Evolutionary conservation across 306 rosid genomes (phyloP).

Genomic region (Prunus dulcis): DNA sequence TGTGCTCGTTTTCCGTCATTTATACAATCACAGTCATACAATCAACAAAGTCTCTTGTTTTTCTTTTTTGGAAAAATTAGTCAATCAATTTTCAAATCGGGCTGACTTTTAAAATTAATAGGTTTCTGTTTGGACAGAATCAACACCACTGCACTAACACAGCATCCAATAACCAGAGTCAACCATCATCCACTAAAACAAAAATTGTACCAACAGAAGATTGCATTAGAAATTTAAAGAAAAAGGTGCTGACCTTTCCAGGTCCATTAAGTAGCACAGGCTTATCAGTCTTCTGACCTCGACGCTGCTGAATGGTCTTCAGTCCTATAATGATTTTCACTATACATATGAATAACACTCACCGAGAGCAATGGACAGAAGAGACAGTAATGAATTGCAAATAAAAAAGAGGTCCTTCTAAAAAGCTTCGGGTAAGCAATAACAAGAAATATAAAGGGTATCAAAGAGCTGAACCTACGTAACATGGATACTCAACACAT

Average conservation of each 20-base stretch:
- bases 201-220: neutral
- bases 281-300: constrained; percentile 74
- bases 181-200: neutral
- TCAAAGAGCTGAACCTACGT: neutral
- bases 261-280: constrained; percentile 86
- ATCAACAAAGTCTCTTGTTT: no score
- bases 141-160: neutral
- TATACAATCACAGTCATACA: neutral
- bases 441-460: neutral
- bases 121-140: neutral
- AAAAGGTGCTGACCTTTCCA: constrained; percentile 61
- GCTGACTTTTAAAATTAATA: neutral
- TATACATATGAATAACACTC: neutral
- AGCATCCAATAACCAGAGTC: neutral
- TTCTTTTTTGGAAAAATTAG: neutral
- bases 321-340: constrained; percentile 45
- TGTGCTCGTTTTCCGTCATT: neutral
- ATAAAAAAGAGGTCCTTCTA: neutral
- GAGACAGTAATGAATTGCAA: neutral
- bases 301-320: constrained; percentile 81
- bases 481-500: neutral
- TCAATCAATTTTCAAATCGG: neutral
- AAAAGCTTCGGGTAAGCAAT: neutral
- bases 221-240: neutral
- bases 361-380: neutral